Evolutionary conservation across 139 green algal genomes (phyloP), one percentile per base, ranked within the genome.

Genomic region (Coccomyxa sp.): DNA sequence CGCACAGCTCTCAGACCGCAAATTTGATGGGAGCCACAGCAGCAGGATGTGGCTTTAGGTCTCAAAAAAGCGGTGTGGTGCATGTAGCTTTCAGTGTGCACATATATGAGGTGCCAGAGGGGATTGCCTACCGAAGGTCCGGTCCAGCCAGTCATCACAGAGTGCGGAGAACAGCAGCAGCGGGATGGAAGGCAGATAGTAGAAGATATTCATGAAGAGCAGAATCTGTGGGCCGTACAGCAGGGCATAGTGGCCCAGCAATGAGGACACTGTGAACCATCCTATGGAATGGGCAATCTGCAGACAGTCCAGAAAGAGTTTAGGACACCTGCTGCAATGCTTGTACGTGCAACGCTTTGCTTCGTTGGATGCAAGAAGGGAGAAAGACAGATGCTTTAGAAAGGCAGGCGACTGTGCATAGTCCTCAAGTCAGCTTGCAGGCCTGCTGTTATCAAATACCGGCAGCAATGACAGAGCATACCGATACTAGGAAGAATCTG

Each of bases 161-260:
- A 83, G 87, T 6, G 72, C 86, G n/a, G 74, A 88, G 8, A 91
- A 27, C 10, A 87, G 50, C 7, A 95, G 90, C 14, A 95, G 82
- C 3, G 92, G 92, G 70, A 95, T 96, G 81, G 81, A 89, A 50
- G 92, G 92, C 54, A 94, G 38, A 76, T 91, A 95, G 81, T 93
- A 96, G 10, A 89, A 89, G 6, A 96, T 86, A 72, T 95, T 94
- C 74, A 96, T 83, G 83, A 91, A 83, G 31, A 95, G 82, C 54
- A 96, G 83, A 0, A 88, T 81, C 68, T 89, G 83, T 0, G 90
- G 92, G 0, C 92, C 92, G 55, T 91, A 94, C 64, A 92, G 77
- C 34, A 82, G 83, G 39, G 81, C 86, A 82, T 94, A 96, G 75
- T 92, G 90, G 12, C 78, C 86, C 36, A 96, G 86, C 77, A 93